These are phyloP conservation scores for Beta lomatogona DNA, from an alignment of 179 eudicot species.

Conservation along the genomic window DNA sequence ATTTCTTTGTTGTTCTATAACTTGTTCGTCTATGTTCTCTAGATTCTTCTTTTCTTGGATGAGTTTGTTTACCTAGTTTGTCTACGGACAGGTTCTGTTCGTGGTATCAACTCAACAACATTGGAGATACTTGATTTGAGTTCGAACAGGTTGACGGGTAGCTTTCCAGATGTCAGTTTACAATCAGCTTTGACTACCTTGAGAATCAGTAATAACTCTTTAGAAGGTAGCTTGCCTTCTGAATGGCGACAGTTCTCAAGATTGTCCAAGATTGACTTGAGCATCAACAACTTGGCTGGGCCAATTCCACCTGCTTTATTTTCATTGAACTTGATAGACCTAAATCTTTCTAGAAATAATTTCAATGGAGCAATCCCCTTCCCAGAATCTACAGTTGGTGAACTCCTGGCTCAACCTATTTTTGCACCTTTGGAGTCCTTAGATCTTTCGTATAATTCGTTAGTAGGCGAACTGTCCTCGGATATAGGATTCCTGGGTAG, in stretches of 20 bases:
- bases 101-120: constrained; percentile 71
- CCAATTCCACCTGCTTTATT: constrained; percentile 67
- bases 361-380: constrained; percentile 69
- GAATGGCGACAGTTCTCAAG: constrained; percentile 45
- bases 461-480: constrained; percentile 58
- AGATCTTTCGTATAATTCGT: constrained; percentile 77
- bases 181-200: constrained; percentile 58
- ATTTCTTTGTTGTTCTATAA: not conserved
- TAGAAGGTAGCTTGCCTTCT: constrained; percentile 62
- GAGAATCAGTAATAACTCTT: constrained; percentile 59
- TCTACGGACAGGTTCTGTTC: constrained; percentile 62
- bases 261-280: constrained; percentile 62
- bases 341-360: constrained; percentile 75
- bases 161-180: constrained; percentile 58
- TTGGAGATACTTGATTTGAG: constrained; percentile 81
- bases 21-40: not conserved
- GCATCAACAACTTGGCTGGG: constrained; percentile 70
- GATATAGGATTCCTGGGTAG: constrained; percentile 58
- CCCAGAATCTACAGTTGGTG: constrained; percentile 51
- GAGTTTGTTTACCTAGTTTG: constrained; percentile 19
- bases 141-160: constrained; percentile 72
- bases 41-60: not conserved
- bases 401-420: constrained; percentile 51
- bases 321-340: constrained; percentile 52
- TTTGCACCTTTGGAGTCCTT: constrained; percentile 65